Conservation (phyloP, 2,329 filamentous ascomycete genomes). For the Neonectria sp. region DNA sequence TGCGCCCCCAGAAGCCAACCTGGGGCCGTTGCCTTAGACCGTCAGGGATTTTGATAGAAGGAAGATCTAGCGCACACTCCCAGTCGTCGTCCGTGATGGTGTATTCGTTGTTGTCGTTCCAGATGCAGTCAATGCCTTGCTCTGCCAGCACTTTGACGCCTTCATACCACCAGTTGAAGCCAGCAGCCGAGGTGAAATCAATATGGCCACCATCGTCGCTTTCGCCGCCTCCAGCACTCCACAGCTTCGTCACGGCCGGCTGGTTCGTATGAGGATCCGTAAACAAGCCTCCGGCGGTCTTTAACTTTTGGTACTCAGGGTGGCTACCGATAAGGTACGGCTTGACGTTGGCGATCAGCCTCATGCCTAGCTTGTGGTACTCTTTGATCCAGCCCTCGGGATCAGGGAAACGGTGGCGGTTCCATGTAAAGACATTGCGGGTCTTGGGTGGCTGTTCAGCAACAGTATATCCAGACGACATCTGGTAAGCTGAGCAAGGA, state of each 20-base stretch:
- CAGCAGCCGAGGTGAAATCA: conserved; percentile 78
- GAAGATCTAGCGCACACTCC: conserved; percentile 69
- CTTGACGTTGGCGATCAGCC: conserved; percentile 80
- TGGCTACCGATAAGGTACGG: conserved; percentile 79
- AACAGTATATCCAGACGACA: conserved; percentile 81
- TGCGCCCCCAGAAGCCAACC: conserved; percentile 79
- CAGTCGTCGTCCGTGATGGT: conserved; percentile 76
- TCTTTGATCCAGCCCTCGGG: conserved; percentile 74
- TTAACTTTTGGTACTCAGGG: conserved; percentile 75
- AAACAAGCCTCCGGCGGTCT: conserved; percentile 74
- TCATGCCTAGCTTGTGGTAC: conserved; percentile 75
- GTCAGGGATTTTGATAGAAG: conserved; percentile 54
- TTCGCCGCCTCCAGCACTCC: conserved; percentile 81
- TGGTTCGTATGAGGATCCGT: conserved; percentile 67
- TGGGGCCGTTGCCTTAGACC: conserved; percentile 58
- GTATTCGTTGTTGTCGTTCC: conserved; percentile 88
- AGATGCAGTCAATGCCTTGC: conserved; percentile 80
- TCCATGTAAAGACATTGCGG: conserved; percentile 79
- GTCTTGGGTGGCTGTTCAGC: conserved; percentile 78
- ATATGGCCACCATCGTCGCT: conserved; percentile 80
- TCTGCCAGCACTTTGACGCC: conserved; percentile 74
- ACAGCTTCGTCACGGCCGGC: conserved; percentile 73
- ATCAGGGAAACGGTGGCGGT: conserved; percentile 77
- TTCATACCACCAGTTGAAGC: conserved; percentile 80
- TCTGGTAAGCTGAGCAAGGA: conserved; percentile 79